Evolutionary conservation across 2,329 filamentous ascomycete genomes (phyloP), one percentile per base, ranked within the genome.

Genomic region (Sclerotinia glacialis): DNA sequence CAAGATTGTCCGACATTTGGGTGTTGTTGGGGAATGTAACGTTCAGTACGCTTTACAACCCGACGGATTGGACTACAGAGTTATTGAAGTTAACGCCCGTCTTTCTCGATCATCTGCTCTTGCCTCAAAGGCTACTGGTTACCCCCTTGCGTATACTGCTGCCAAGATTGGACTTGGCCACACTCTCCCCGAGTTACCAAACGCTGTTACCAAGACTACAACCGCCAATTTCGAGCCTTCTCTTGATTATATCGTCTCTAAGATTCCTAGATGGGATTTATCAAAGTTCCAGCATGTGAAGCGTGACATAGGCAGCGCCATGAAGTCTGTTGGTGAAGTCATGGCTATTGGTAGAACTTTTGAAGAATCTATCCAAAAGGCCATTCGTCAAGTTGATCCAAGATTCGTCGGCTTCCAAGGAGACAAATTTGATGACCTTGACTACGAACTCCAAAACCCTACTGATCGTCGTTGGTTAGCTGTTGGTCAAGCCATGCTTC

Each of bases 341-440:
- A 99, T 99, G 95, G 95, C 95, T 71, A 98, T 99, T 75, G 95
- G 95, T 72, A 89, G 95, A 79, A 98, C 95, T 40, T 99, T 98
- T 74, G 95, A 99, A 80, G 95, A 99, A 82, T 96, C 93, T 21
- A 96, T 99, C 83, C 95, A 99, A 80, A 99, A 99, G 83, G 95
- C 95, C 70, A 96, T 97, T 77, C 92, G 95, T 68, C 92, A 97
- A 81, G 94, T 99, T 71, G 95, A 99, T 77, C 94, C 95, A 72
- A 87, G 86, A 75, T 98, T 91, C 78, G 81, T 94, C 71, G 95
- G 95, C 72, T 96, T 98, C 83, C 93, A 98, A 82, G 94, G 93
- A 67, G 94, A 94, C 79, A 89, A 94, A 77, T 98, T 98, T 73
- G 93, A 96, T 34, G 88, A 97, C 76, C 85, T 99, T 37, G 95